Conservation (phyloP, 2,329 filamentous ascomycete genomes). For the Chrysoporthe puriensis region DNA sequence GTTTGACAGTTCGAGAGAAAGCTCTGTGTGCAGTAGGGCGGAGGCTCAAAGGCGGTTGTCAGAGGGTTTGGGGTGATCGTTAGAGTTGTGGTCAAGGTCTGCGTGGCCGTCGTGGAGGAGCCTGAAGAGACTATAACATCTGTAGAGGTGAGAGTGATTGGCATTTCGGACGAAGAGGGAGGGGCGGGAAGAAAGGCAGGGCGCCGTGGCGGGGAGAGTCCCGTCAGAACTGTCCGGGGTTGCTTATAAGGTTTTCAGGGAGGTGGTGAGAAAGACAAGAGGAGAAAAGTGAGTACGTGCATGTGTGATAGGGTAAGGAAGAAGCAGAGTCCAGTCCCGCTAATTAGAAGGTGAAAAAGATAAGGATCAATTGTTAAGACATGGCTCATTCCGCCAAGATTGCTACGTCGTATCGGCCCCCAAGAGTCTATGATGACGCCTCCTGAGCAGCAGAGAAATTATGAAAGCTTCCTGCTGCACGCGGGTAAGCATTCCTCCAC, state of each 20-base stretch:
- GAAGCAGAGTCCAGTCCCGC: not conserved
- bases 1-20: slow-evolving; percentile 25
- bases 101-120: slow-evolving; percentile 14
- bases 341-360: not conserved
- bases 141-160: slow-evolving; percentile 16
- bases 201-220: too few species aligned
- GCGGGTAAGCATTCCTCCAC: slow-evolving; percentile 9
- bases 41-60: slow-evolving; percentile 22
- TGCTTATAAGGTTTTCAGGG: too few species aligned
- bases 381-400: not conserved
- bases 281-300: not conserved
- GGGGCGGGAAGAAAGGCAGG: not conserved
- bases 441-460: slow-evolving; percentile 18
- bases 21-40: slow-evolving; percentile 22
- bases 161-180: slow-evolving; percentile 2
- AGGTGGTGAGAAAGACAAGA: not conserved
- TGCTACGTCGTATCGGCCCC: not conserved
- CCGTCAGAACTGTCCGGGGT: too few species aligned
- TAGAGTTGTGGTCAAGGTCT: slow-evolving; percentile 5
- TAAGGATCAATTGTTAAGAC: not conserved
- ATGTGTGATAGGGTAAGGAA: not conserved
- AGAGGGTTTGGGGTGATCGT: slow-evolving; percentile 22
- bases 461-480: slow-evolving; percentile 21
- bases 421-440: slow-evolving; percentile 34
- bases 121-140: slow-evolving; percentile 7